These are phyloP conservation scores for Hymenoscyphus occultus DNA, from an alignment of 2,329 filamentous ascomycete genomes.

Conservation along the genomic window DNA sequence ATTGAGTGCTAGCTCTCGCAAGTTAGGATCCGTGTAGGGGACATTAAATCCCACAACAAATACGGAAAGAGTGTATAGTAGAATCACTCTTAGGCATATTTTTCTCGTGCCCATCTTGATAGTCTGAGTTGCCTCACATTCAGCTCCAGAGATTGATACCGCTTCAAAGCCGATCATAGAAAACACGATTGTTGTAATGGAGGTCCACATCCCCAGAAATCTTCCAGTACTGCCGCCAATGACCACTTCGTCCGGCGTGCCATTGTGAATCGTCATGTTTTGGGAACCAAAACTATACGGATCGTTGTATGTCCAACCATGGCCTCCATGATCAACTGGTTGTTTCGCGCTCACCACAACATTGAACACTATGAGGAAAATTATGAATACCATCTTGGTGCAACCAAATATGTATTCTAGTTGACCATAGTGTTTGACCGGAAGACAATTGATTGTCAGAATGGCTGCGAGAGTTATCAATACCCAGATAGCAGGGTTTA, in stretches of 20 bases:
- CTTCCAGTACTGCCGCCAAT: constrained; percentile 34
- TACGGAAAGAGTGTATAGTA: constrained; percentile 42
- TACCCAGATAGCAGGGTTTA: constrained; percentile 41
- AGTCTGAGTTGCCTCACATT: constrained; percentile 43
- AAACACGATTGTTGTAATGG: constrained; percentile 42
- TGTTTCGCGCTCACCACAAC: constrained; percentile 39
- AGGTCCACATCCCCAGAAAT: constrained; percentile 41
- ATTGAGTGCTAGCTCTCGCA: constrained; percentile 15
- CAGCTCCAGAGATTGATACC: constrained; percentile 43
- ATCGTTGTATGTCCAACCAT: constrained; percentile 37
- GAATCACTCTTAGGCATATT: constrained; percentile 42
- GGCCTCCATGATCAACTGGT: constrained; percentile 28
- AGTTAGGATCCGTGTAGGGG: constrained; percentile 39
- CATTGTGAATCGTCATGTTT: constrained; percentile 31
- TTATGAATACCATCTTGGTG: constrained; percentile 58
- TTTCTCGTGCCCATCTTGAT: constrained; percentile 46
- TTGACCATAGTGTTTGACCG: constrained; percentile 50
- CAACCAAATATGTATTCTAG: constrained; percentile 61
- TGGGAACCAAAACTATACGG: constrained; percentile 36
- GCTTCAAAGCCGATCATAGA: constrained; percentile 44
- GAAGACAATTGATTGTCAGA: constrained; percentile 38
- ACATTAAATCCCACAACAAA: constrained; percentile 44
- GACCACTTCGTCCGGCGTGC: constrained; percentile 22
- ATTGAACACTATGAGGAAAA: constrained; percentile 53
- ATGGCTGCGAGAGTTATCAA: constrained; percentile 36